A percentile compares a stretch with the other conserved stretches of the same genome.
Conservation (phyloP, 1,139 yeast species). For the Williopsis jadinii region DNA sequence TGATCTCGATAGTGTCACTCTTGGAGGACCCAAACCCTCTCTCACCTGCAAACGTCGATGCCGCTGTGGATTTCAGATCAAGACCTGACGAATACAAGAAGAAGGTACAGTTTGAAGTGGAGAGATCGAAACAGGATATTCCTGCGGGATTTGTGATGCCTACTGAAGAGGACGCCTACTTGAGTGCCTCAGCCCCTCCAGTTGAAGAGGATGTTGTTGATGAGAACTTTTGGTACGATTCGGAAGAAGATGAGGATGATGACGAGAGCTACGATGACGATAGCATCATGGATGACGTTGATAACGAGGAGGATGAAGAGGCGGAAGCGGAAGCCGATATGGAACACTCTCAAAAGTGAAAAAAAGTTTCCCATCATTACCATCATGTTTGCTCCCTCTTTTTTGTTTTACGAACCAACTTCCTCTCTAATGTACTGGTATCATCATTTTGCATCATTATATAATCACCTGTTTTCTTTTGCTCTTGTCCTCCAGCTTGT, state of each 20-base stretch:
- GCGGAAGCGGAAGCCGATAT: slow-evolving; percentile 26
- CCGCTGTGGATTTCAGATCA: slow-evolving; percentile 86
- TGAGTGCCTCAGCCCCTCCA: slow-evolving; percentile 9
- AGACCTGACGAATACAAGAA: slow-evolving; percentile 74
- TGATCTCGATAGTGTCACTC: slow-evolving; percentile 82
- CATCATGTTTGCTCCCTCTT: background rate
- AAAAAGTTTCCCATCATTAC: background rate
- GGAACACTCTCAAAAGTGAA: slow-evolving; percentile 16
- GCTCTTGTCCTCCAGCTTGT: too few relatives aligned
- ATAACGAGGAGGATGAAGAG: slow-evolving; percentile 22
- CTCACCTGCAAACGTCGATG: slow-evolving; percentile 96
- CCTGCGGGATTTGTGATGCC: slow-evolving; percentile 87
- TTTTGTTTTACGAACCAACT: background rate
- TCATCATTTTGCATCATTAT: background rate
- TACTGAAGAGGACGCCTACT: slow-evolving; percentile 30
- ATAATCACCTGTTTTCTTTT: too few relatives aligned
- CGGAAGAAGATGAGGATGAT: slow-evolving; percentile 29
- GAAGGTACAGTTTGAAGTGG: slow-evolving; percentile 78
- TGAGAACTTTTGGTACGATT: slow-evolving; percentile 33
- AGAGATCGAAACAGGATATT: slow-evolving; percentile 72
- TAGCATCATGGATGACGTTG: slow-evolving; percentile 23
- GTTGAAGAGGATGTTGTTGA: slow-evolving; percentile 29
- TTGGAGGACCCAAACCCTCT: slow-evolving; percentile 89
- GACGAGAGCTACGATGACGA: slow-evolving; percentile 24
- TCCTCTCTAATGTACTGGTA: background rate